phyloP scores from a whole-genome alignment of 2,329 filamentous ascomycete genomes.

The Exophiala bonariae region DNA sequence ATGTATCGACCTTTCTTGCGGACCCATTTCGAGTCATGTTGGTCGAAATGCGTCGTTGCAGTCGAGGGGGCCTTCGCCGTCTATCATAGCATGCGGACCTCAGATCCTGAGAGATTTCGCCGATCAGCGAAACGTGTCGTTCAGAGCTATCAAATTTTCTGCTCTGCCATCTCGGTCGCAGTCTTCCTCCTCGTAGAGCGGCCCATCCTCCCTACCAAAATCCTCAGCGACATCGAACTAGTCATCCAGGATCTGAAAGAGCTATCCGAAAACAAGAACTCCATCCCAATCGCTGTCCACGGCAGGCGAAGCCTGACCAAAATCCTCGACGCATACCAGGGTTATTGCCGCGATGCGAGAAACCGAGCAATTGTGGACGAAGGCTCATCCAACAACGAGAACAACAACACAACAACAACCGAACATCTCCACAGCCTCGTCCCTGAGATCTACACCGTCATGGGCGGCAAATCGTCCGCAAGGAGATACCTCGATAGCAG shows the following conservation, averaged over 20 bases:
- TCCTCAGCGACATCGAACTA: slow-evolving; percentile 29
- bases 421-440: slow-evolving; percentile 20
- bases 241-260: slow-evolving; percentile 29
- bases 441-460: slow-evolving; percentile 29
- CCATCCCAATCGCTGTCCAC: slow-evolving; percentile 25
- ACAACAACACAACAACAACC: neutral
- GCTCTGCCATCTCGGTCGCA: slow-evolving; percentile 31
- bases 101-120: slow-evolving; percentile 24
- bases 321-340: slow-evolving; percentile 31
- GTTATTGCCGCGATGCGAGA: slow-evolving; percentile 13
- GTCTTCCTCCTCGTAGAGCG: slow-evolving; percentile 32
- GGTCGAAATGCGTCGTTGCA: slow-evolving; percentile 15
- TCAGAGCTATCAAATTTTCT: slow-evolving; percentile 31
- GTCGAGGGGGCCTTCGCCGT: slow-evolving; percentile 30
- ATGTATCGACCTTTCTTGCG: slow-evolving; percentile 31
- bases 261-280: slow-evolving; percentile 18
- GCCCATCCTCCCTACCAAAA: neutral
- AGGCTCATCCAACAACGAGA: no score
- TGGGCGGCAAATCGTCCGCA: slow-evolving; percentile 30
- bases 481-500: slow-evolving; percentile 26
- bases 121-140: slow-evolving; percentile 27
- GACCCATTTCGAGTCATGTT: slow-evolving; percentile 22
- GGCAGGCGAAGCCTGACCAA: slow-evolving; percentile 28
- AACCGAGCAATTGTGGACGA: neutral
- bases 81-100: slow-evolving; percentile 29